Evolutionary conservation across 768 basidiomycete species (phyloP).

Genomic region (Fomitopsis pulvina): DNA sequence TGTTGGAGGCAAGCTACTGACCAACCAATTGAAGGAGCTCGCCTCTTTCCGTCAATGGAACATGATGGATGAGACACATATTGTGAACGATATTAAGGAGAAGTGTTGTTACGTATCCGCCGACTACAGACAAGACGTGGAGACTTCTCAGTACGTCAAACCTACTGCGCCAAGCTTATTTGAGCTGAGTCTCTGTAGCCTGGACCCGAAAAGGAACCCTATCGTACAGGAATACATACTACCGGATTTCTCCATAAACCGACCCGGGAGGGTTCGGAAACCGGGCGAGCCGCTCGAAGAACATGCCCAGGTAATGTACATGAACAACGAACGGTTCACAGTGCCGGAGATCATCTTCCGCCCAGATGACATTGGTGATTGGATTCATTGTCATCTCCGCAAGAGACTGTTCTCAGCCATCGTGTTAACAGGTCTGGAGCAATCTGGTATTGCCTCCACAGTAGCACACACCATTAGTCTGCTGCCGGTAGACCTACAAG

Average conservation of each 20-base stretch:
- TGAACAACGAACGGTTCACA: slow-evolving; percentile 89
- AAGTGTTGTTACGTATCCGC: slow-evolving; percentile 80
- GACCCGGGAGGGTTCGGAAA: slow-evolving; percentile 48
- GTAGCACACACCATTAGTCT: slow-evolving; percentile 70
- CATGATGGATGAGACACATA: slow-evolving; percentile 95
- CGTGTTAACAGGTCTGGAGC: slow-evolving; percentile 55
- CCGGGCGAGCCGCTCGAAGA: slow-evolving; percentile 47
- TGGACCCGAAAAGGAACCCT: slow-evolving; percentile 48
- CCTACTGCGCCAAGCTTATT: slow-evolving; percentile 2
- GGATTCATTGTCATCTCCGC: neutral
- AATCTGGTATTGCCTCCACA: slow-evolving; percentile 70
- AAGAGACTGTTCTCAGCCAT: slow-evolving; percentile 4
- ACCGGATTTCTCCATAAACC: slow-evolving; percentile 75
- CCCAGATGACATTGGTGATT: slow-evolving; percentile 79
- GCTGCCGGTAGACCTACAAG: slow-evolving; percentile 76
- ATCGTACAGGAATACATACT: slow-evolving; percentile 88
- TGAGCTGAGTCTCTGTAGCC: slow-evolving; percentile 28
- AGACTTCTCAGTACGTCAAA: slow-evolving; percentile 64
- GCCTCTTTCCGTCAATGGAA: slow-evolving; percentile 96
- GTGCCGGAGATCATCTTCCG: slow-evolving; percentile 92
- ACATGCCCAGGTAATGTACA: slow-evolving; percentile 65
- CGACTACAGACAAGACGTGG: slow-evolving; percentile 66
- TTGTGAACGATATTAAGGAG: slow-evolving; percentile 92
- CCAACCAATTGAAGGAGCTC: slow-evolving; percentile 91
- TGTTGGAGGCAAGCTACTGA: slow-evolving; percentile 91